Conservation (phyloP, 192 early-diverging fungal genomes). For the Podila minutissima region DNA sequence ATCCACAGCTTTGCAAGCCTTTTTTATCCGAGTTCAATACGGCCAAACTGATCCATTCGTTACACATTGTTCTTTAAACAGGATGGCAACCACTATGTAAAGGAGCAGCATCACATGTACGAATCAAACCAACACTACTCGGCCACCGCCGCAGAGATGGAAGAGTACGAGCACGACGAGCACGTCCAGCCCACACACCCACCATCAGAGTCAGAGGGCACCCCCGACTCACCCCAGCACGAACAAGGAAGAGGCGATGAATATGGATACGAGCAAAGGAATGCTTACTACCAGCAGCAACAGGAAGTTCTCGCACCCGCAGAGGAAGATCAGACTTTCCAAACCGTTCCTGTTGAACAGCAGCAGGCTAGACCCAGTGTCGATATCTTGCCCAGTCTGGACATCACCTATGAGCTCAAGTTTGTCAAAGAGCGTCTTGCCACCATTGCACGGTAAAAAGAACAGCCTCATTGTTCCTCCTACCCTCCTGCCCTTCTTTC, state of each 20-base stretch:
- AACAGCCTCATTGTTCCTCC: no score
- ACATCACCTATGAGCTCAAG: conserved; percentile 4
- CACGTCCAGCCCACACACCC: not conserved
- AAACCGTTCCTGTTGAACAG: not conserved
- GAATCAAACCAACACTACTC: not conserved
- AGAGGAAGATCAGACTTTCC: not conserved
- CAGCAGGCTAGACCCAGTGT: not conserved
- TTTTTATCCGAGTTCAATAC: no score
- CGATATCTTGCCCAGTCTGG: conserved; percentile 4
- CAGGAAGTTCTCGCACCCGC: not conserved
- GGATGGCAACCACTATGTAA: not conserved
- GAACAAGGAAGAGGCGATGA: not conserved
- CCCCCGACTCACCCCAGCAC: not conserved
- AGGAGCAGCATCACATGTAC: not conserved
- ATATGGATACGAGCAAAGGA: not conserved
- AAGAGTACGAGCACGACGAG: not conserved
- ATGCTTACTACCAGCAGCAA: not conserved
- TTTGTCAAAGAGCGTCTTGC: conserved; percentile 5
- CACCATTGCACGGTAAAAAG: not conserved
- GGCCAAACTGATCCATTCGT: no score
- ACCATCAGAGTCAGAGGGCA: no score
- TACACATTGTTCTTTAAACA: no score
- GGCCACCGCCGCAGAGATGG: not conserved
- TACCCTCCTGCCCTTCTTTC: no score
- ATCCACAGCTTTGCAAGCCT: no score